Evolutionary conservation across 2,329 filamentous ascomycete genomes (phyloP).

Genomic region (Thielaviopsis ethacetica): DNA sequence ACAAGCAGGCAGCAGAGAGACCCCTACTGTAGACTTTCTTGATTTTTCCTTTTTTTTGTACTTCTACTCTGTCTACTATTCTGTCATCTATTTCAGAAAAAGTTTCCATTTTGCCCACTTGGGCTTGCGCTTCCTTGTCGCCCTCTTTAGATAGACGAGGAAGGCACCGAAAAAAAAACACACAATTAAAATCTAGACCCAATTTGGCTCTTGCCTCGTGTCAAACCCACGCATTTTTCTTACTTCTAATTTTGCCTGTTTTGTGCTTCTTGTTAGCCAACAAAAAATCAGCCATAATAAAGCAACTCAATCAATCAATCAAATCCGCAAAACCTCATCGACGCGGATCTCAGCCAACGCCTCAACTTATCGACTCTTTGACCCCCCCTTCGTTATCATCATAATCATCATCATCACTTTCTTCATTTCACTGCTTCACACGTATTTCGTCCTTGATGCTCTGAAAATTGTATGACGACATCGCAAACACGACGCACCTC

Average conservation of each 20-base stretch:
- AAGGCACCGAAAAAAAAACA: no score
- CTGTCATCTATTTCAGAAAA: no score
- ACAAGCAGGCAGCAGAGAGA: no score
- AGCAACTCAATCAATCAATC: not conserved
- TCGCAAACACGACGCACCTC: not conserved
- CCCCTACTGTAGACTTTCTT: no score
- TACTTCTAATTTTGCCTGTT: not conserved
- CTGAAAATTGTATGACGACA: not conserved
- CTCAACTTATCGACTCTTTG: not conserved
- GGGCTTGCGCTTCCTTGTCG: no score
- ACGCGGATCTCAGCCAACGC: not conserved
- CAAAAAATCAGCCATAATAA: not conserved
- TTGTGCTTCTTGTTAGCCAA: not conserved
- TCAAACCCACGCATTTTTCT: not conserved
- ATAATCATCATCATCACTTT: not conserved
- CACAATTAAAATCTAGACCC: no score
- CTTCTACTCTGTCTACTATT: no score
- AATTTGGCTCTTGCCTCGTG: not conserved
- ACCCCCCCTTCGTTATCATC: not conserved
- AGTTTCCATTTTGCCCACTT: no score
- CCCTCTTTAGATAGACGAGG: no score
- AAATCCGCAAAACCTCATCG: no score
- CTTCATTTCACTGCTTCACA: not conserved
- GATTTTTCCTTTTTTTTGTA: no score
- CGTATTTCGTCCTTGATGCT: not conserved